Conservation (phyloP, 1,284 basidiomycete species). For the Fomitopsis palustris region DNA sequence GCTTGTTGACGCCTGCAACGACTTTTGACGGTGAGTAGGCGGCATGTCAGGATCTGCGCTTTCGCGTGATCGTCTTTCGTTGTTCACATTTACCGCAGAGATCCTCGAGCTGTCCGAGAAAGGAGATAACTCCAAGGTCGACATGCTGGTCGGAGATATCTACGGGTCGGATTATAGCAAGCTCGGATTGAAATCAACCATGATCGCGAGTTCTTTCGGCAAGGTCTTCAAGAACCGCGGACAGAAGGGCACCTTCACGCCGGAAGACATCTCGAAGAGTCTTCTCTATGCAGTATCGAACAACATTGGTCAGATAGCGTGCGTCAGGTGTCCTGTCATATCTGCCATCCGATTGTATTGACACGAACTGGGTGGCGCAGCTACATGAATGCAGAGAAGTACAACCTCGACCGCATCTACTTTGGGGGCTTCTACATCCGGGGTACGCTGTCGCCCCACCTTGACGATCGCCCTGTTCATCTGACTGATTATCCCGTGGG, state of each 20-base stretch:
- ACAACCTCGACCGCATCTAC: slow-evolving; percentile 95
- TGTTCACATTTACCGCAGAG: slow-evolving; percentile 49
- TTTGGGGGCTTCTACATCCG: slow-evolving; percentile 99
- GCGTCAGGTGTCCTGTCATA: slow-evolving; percentile 35
- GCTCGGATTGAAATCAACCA: slow-evolving; percentile 94
- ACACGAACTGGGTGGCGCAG: slow-evolving; percentile 37
- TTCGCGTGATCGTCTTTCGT: slow-evolving; percentile 10
- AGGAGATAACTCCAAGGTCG: slow-evolving; percentile 92
- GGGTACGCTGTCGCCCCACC: slow-evolving; percentile 49
- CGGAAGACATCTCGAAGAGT: slow-evolving; percentile 94
- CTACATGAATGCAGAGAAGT: slow-evolving; percentile 99
- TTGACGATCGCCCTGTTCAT: not conserved
- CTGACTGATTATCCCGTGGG: slow-evolving; percentile 7
- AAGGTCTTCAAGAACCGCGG: slow-evolving; percentile 97
- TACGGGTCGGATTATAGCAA: slow-evolving; percentile 94
- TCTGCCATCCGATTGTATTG: not conserved
- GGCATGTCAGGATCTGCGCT: not conserved
- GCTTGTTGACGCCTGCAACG: slow-evolving; percentile 91
- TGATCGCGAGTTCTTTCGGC: slow-evolving; percentile 97
- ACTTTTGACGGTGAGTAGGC: slow-evolving; percentile 85
- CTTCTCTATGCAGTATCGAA: slow-evolving; percentile 96
- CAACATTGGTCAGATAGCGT: slow-evolving; percentile 99
- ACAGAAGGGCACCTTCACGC: slow-evolving; percentile 73
- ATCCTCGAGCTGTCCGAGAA: slow-evolving; percentile 93
- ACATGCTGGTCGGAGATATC: slow-evolving; percentile 99